These are phyloP conservation scores for Moniliella sp. DNA, from an alignment of 1,284 basidiomycete genomes.

Conservation along the genomic window DNA sequence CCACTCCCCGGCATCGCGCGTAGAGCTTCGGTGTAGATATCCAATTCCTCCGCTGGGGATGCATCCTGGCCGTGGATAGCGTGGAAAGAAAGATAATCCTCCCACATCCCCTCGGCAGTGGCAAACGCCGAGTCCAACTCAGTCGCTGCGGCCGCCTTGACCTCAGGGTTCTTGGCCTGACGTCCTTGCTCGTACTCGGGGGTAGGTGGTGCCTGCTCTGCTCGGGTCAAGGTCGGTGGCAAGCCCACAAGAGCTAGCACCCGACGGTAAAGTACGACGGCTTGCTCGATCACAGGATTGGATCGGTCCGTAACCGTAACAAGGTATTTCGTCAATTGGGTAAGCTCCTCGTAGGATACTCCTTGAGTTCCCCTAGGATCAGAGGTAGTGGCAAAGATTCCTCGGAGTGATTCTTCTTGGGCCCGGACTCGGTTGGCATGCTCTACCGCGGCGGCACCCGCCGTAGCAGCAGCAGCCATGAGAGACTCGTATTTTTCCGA, in stretches of 20 bases:
- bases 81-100: constrained; percentile 10
- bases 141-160: constrained; percentile 1
- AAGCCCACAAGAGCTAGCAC: constrained; percentile 8
- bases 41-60: constrained; percentile 8
- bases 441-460: constrained; percentile 6
- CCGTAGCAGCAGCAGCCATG: constrained; percentile 13
- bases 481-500: constrained; percentile 15
- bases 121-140: constrained; percentile 3
- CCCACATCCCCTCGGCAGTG: constrained; percentile 16
- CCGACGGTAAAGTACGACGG: constrained; percentile 7
- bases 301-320: constrained; percentile 4
- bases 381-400: constrained; percentile 4
- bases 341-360: background rate
- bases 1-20: constrained; percentile 12
- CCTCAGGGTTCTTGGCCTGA: constrained; percentile 1
- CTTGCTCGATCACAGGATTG: constrained; percentile 5
- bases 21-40: constrained; percentile 8
- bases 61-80: constrained; percentile 5
- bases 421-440: constrained; percentile 4
- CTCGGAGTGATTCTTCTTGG: constrained; percentile 4
- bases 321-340: background rate
- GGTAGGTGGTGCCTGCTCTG: constrained; percentile 1
- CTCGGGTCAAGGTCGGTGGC: constrained; percentile 3
- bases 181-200: constrained; percentile 1
- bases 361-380: constrained; percentile 4